phyloP scores from a whole-genome alignment of 371 early-diverging fungal species.

The Zancudomyces culisetae region DNA sequence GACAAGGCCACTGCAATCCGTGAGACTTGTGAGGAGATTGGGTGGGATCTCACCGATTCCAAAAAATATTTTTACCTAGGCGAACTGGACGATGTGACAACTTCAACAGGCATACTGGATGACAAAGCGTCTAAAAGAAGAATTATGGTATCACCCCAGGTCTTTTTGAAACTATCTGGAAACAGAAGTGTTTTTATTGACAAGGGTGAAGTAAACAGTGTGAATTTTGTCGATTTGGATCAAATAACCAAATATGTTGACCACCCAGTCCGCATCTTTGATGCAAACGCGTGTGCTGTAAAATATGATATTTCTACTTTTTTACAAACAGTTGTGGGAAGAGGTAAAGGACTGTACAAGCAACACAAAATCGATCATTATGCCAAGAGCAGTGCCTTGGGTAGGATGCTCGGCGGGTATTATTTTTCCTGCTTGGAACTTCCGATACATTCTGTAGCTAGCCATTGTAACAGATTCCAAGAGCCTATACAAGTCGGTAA shows the following conservation, averaged over 20 bases:
- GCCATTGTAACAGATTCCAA: background rate
- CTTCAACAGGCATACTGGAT: conserved; percentile 3
- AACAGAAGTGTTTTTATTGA: background rate
- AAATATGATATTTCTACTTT: background rate
- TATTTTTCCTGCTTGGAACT: background rate
- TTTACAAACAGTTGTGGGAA: background rate
- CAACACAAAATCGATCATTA: no score
- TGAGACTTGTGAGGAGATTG: conserved; percentile 20
- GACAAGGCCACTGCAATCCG: conserved; percentile 14
- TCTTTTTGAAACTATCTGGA: conserved; percentile 11
- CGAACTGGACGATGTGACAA: conserved; percentile 9
- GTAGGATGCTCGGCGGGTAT: background rate
- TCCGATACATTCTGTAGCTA: background rate
- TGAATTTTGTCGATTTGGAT: background rate
- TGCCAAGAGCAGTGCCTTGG: background rate
- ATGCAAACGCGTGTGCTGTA: background rate
- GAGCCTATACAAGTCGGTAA: background rate
- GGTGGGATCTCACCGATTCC: conserved; percentile 7
- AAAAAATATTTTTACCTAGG: conserved; percentile 8
- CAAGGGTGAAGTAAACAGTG: background rate
- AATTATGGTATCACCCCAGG: conserved; percentile 14
- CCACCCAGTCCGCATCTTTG: background rate
- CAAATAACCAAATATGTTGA: background rate
- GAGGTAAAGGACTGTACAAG: background rate
- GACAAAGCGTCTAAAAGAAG: background rate